Percentiles rank a stretch among this genome's conserved stretches.
These are phyloP conservation scores for Fusarium sublunatum DNA, from an alignment of 2,329 filamentous ascomycete species.

Conservation along the genomic window DNA sequence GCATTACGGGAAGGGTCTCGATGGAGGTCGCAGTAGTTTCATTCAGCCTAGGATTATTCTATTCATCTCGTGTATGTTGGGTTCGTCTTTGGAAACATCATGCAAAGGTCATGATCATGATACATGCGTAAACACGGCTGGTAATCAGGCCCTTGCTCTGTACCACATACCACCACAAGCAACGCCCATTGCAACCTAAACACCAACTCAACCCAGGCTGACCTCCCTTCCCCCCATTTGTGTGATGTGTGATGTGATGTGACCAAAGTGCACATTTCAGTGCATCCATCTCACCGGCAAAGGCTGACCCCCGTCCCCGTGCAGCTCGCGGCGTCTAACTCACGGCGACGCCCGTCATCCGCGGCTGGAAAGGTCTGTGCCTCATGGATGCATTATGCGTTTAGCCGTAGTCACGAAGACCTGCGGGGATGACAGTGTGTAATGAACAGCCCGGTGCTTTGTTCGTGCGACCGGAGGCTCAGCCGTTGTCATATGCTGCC, in stretches of 20 bases:
- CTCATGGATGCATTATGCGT: background rate
- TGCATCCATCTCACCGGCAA: constrained; percentile 1
- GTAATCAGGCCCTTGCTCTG: background rate
- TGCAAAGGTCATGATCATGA: background rate
- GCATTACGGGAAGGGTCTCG: constrained; percentile 21
- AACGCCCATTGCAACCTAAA: constrained; percentile 10
- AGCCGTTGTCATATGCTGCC: constrained; percentile 3
- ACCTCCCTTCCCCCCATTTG: background rate
- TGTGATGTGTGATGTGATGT: constrained; percentile 14
- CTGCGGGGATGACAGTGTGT: constrained; percentile 20
- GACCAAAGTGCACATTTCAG: constrained; percentile 5
- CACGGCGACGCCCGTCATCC: constrained; percentile 23
- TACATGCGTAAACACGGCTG: background rate
- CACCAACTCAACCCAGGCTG: background rate
- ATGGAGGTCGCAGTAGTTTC: constrained; percentile 17
- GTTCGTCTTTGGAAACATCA: background rate
- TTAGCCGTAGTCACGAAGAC: constrained; percentile 1
- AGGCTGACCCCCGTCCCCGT: background rate
- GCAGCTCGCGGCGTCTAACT: constrained; percentile 19
- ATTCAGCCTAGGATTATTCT: background rate
- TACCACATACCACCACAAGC: constrained; percentile 9
- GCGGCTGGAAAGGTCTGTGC: constrained; percentile 8
- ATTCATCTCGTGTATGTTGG: background rate
- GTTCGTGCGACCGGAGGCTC: constrained; percentile 29
- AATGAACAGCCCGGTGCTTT: constrained; percentile 12